Evolutionary conservation across 164 flowering plant species (phyloP), one percentile per base, ranked within the genome.

Genomic region (Brasenia schreberi): DNA sequence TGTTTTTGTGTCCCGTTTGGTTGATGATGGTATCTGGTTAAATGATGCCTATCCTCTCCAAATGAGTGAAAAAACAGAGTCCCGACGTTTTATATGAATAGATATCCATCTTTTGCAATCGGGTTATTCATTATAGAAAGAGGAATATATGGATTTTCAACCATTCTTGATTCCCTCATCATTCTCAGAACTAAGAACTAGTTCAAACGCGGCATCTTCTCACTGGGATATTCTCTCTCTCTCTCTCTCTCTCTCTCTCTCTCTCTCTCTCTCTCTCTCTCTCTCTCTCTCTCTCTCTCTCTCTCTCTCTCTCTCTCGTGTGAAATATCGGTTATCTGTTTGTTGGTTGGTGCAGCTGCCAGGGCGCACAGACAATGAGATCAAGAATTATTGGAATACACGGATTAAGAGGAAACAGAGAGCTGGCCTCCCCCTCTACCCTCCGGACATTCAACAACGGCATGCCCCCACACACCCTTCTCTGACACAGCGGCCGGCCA

Each of bases 371-470:
- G 84, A 81, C 64, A 81, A 81, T 59, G 84, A 81, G 62, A 81
- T 81, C n/a, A 81, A 81, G 75, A 84, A 84, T 61, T 82, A 75
- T 68, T 84, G 88, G 88, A 84, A 84, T 68, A 84, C 88, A 4
- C 75, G 88, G 45, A 58, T 72, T 18, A 81, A 81, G 66, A 64
- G 84, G 14, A 69, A 79, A 1, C 74, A 71, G 7, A 75, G 84
- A 4, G 77, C 79, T 58, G 81, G 82, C 5, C 66, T 81, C 19
- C 81, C 84, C 3, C 75, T 79, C 23, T 81, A 81, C 59, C 81
- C 84, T 19, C 70, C 70, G 5, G 77, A 77, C 23, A 63, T 77
- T 11, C 71, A 69, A 33, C 39, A 33, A 56, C 43, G 68, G 18
- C 70, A 64, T 58, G 49, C 66, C 5, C 18, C 33, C n/a, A 62